Evolutionary conservation across 345 rosid genomes (phyloP).

Genomic region (Raphanus raphanistrum): DNA sequence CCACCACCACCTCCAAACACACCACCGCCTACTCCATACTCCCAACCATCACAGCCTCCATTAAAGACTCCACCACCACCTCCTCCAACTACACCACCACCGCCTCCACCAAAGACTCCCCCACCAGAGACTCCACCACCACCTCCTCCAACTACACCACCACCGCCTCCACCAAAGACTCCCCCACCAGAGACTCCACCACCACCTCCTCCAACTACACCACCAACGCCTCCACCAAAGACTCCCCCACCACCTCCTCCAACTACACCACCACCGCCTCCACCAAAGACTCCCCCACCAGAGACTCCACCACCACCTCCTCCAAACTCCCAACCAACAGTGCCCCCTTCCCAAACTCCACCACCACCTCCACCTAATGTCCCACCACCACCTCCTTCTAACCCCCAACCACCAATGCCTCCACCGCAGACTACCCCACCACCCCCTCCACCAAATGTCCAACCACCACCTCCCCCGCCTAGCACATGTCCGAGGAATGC

Average conservation of each 20-base stretch:
- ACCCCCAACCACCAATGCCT: neutral
- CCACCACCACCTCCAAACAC: neutral
- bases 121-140: neutral
- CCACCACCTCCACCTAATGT: neutral
- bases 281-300: too few relatives aligned
- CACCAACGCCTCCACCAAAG: too few relatives aligned
- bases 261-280: too few relatives aligned
- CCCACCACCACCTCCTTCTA: neutral
- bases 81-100: neutral
- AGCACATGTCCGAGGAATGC: slow-evolving; percentile 5
- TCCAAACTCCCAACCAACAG: neutral
- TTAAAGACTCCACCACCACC: neutral
- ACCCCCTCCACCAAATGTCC: neutral
- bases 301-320: neutral
- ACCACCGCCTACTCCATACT: neutral
- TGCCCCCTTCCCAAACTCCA: neutral
- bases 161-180: too few relatives aligned
- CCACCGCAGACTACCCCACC: neutral
- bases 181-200: too few relatives aligned
- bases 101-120: neutral
- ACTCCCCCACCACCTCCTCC: too few relatives aligned
- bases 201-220: too few relatives aligned
- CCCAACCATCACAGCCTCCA: neutral
- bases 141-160: too few relatives aligned
- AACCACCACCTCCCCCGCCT: neutral